phyloP scores from a whole-genome alignment of 345 rosid genomes.

The Conringia planisiliqua region DNA sequence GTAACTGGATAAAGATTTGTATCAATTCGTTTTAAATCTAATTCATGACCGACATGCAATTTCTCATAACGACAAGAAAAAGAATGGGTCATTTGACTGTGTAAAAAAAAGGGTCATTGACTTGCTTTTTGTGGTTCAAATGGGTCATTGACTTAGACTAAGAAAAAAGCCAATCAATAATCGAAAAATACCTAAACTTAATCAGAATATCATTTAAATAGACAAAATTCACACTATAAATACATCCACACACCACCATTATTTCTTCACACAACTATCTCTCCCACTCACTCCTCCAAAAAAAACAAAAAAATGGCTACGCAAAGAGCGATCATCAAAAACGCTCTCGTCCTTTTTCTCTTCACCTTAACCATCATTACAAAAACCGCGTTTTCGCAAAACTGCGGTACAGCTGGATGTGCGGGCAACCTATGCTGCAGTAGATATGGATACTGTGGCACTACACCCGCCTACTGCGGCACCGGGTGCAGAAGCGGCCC shows the following conservation, averaged over 20 bases:
- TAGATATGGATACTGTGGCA: slow-evolving; percentile 36
- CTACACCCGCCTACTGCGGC: slow-evolving; percentile 27
- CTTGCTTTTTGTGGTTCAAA: slow-evolving; percentile 11
- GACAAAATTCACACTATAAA: slow-evolving; percentile 18
- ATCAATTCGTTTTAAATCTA: background rate
- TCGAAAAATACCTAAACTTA: background rate
- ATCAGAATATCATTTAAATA: background rate
- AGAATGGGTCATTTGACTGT: slow-evolving; percentile 7
- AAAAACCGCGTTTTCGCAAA: slow-evolving; percentile 18
- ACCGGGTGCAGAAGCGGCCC: slow-evolving; percentile 34
- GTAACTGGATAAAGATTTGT: background rate
- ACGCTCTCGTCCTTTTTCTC: slow-evolving; percentile 17
- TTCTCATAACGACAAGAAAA: slow-evolving; percentile 4
- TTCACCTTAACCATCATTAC: slow-evolving; percentile 18
- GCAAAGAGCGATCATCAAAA: slow-evolving; percentile 8
- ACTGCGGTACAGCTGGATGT: slow-evolving; percentile 23
- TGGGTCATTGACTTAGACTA: slow-evolving; percentile 5
- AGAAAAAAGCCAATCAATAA: slow-evolving; percentile 16
- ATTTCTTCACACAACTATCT: slow-evolving; percentile 14
- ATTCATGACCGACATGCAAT: slow-evolving; percentile 15
- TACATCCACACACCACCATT: slow-evolving; percentile 6
- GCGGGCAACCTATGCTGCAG: slow-evolving; percentile 31
- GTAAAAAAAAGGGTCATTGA: slow-evolving; percentile 10
- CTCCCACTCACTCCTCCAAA: background rate
- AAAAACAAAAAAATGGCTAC: slow-evolving; percentile 4